Base-by-base conservation (phyloP, 2,329 filamentous ascomycete species). In the Anisogramma anomala region DNA sequence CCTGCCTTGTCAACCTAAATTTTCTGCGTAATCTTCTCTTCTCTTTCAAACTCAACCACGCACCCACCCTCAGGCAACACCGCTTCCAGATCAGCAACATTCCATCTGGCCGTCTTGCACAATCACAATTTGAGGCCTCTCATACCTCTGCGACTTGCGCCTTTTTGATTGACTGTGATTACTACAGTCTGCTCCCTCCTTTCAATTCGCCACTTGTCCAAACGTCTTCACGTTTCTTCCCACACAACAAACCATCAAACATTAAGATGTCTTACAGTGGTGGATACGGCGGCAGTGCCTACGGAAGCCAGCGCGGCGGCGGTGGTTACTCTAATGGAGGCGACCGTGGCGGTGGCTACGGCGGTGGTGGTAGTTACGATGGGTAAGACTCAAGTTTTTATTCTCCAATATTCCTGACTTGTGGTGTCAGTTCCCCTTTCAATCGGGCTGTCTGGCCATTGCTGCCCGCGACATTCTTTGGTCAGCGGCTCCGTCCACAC, bases 281-380 rank as follows among this genome's bases (percentile, higher is more conserved):
- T 49, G 57, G 63, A 51, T 64, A 62, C 48, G 56, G 61, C 51
- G 62, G 58, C 48, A 57, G 63, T 50, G 64, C 61, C 47, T 55
- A 60, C 52, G 63, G 67, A 47, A 51, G 58, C 51, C 58, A 57
- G 45, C 59, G 60, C 53, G 64, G 66, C 47, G 65, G 66, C 55
- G 68, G 66, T 53, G 66, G 68, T 48, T 65, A 71, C 54, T 69
- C 69, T 43, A 65, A 66, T 47, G 66, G 65, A 52, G 61, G 66
- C 46, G 66, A 67, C 47, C 67, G 70, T 40, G 68, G 69, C 54
- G 67, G 64, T 36, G 60, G 61, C 47, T 63, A 64, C 30, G 63
- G 63, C 38, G 52, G 58, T 38, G 56, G 57, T 41, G 55, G 59
- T 33, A 58, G 57, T 37, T 57, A 58, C 42, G 57, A 60, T 46